Conservation (phyloP, 2,329 filamentous ascomycete species). For the Blastomyces gilchristii region DNA sequence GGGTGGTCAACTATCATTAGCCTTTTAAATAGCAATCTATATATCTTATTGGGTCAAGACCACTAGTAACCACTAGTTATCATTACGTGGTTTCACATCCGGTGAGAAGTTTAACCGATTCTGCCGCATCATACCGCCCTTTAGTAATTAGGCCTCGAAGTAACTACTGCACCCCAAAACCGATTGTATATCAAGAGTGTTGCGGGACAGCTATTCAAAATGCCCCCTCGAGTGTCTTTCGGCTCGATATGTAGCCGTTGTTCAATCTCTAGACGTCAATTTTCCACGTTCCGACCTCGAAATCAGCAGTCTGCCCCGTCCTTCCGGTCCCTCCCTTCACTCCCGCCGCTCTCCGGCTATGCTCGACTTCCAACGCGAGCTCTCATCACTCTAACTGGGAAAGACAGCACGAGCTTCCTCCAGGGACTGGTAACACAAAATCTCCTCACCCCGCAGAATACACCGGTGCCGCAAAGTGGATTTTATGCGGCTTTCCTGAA, state of each 20-base stretch:
- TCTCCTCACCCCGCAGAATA: constrained; percentile 38
- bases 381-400: constrained; percentile 68
- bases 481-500: constrained; percentile 81
- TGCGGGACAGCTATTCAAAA: constrained; percentile 16
- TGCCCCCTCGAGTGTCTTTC: constrained; percentile 22
- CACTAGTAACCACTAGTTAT: not conserved
- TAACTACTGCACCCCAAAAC: not conserved
- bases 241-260: constrained; percentile 25
- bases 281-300: constrained; percentile 22
- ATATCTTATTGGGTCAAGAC: not conserved
- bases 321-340: constrained; percentile 26
- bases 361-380: constrained; percentile 57
- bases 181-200: not conserved
- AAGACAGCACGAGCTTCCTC: constrained; percentile 71
- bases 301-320: not conserved
- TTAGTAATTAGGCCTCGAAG: not conserved
- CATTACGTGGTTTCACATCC: too few relatives aligned
- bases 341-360: constrained; percentile 37
- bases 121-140: constrained; percentile 5
- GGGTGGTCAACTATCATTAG: not conserved
- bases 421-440: constrained; percentile 78
- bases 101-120: not conserved
- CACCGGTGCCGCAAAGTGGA: constrained; percentile 37
- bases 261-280: constrained; percentile 20
- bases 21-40: not conserved